Base-by-base conservation (phyloP, 345 rosid genomes). In the Hibiscus tridactylites region DNA sequence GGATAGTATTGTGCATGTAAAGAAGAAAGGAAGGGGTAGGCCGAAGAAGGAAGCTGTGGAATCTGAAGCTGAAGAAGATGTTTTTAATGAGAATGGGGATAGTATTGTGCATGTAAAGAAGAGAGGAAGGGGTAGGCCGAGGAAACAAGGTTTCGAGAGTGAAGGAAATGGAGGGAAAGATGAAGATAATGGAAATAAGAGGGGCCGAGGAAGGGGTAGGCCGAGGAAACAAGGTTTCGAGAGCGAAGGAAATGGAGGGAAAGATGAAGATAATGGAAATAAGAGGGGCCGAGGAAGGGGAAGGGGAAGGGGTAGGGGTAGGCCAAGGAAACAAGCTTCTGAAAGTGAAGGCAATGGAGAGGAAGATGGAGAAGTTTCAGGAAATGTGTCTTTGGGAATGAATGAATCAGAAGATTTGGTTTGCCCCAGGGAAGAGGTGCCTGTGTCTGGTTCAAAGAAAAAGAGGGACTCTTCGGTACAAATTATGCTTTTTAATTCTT, bases 201-300 rank as follows among this genome's bases (percentile, higher is more conserved):
- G 53, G 53, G 16, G 15, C 13, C 15, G 59, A 28, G 71, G 71
- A 47, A 66, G 59, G 58, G 71, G 71, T 49, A 67, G 71, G 59
- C 59, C 58, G 5, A 67, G 3, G 26, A 67, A 28, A 49, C 57
- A 29, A 67, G 59, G 9, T 67, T 28, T 21, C 1, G 58, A 28
- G 9, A 49, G 24, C n/a, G 44, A 49, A 49, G 71, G 8, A 57
- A 8, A 15, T 47, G 71, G 29, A 49, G 26, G 39, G 59, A 49
- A 8, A 15, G 28, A 39, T 19, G 10, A 2, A 19, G 26, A 54
- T 54, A 54, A 54, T 49, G n/a, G n/a, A 11, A 49, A 13, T 0
- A 3, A 13, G 53, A 49, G 53, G 53, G 16, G 15, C 13, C 56
- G 56, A 5, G 17, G 35, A 47, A 46, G 37, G 70, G 21, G 21